Evolutionary conservation across 345 rosid genomes (phyloP), one percentile per base, ranked within the genome.

Genomic region (Cardamine occulta): DNA sequence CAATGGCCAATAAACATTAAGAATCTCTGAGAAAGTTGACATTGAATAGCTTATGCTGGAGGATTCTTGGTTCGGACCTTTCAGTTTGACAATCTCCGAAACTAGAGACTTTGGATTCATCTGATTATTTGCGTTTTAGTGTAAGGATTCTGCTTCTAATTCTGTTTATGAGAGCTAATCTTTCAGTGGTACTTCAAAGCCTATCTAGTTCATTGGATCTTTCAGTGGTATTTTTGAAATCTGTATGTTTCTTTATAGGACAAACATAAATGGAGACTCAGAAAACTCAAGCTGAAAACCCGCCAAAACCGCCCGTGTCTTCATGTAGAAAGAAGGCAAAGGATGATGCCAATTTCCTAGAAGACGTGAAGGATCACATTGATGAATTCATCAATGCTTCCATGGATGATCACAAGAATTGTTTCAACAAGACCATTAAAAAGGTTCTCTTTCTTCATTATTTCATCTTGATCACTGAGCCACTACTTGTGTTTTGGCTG

Each of bases 371-470:
- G 81, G 95, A 87, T 74, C 97, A 94, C 83, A 85, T 94, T 11
- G 96, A 90, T 70, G 98, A 91, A 47, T 91, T 91, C 82, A 76
- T 94, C 28, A 56, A 84, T 76, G 93, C 97, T 14, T 91, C 95
- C 8, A 84, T 90, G 91, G 95, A 94, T 28, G 98, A 94, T 68
- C 97, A 90, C 81, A 90, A 90, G 84, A 76, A 75, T 18, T 94
- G 95, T 83, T 91, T 88, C 68, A 84, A 84, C 79, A 94, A 90
- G 77, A 85, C 98, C 65, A 81, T 94, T 24, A 73, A 87, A 34
- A 90, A 91, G 96, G 97, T 89, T 40, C n/a, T n/a, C n/a, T n/a
- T n/a, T n/a, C 11, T 29, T 61, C 53, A 2, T 32, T 2, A 0
- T 45, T 55, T 15, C 48, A 15, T 42, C 66, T 26, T 48, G 14